Percentiles rank a stretch among this genome's conserved stretches.
Conservation (phyloP, 192 early-diverging fungal genomes). For the Coemansia sp. region DNA sequence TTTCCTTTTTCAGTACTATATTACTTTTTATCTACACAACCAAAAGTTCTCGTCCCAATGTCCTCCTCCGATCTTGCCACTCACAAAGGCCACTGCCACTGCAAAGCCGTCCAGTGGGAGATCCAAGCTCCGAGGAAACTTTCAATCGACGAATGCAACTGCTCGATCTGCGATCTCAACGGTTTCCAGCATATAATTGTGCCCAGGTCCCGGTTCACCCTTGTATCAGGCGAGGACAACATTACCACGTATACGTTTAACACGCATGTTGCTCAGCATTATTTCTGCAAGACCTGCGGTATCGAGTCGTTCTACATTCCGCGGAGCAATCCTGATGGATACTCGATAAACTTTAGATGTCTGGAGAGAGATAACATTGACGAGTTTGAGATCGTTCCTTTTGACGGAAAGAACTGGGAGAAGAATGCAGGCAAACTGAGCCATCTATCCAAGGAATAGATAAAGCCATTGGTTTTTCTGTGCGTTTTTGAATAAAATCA, state of each 20-base stretch:
- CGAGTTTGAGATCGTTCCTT: slow-evolving; percentile 23
- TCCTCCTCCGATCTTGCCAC: slow-evolving; percentile 13
- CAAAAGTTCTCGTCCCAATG: too few species aligned
- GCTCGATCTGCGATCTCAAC: slow-evolving; percentile 38
- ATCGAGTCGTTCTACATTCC: slow-evolving; percentile 53
- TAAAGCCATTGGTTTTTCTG: background rate
- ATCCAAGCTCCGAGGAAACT: slow-evolving; percentile 32
- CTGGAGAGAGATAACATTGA: slow-evolving; percentile 29
- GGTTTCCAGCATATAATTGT: slow-evolving; percentile 49
- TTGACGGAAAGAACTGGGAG: slow-evolving; percentile 52
- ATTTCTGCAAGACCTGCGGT: slow-evolving; percentile 54
- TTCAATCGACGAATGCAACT: slow-evolving; percentile 44
- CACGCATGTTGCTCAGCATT: slow-evolving; percentile 52
- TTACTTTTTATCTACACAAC: background rate
- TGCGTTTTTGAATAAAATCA: background rate
- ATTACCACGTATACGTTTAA: slow-evolving; percentile 55
- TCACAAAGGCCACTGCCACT: slow-evolving; percentile 45
- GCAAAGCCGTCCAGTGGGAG: slow-evolving; percentile 38
- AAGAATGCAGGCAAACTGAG: slow-evolving; percentile 21
- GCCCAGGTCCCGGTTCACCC: slow-evolving; percentile 25
- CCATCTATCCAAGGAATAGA: slow-evolving; percentile 33
- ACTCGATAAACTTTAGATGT: slow-evolving; percentile 49
- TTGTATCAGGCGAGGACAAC: slow-evolving; percentile 32
- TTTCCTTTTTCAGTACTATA: background rate
- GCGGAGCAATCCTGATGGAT: slow-evolving; percentile 53